These are phyloP conservation scores for Volvox reticuliferus DNA, from an alignment of 139 green algal genomes.

Conservation along the genomic window DNA sequence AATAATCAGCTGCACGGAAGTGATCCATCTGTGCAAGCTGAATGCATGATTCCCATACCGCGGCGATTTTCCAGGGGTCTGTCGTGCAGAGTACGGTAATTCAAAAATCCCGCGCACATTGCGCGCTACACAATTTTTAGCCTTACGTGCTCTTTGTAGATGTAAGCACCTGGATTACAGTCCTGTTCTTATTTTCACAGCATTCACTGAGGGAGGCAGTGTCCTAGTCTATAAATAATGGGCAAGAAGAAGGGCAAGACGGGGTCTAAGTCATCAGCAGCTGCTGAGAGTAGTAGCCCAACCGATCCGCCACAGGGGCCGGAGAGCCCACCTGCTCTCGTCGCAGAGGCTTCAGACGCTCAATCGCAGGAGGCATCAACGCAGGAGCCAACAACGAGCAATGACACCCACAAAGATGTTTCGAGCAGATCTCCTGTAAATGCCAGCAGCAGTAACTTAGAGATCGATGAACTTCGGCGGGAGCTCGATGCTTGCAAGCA, in stretches of 20 bases:
- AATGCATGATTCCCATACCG: too few species aligned
- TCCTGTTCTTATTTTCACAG: too few species aligned
- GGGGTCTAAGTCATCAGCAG: neutral
- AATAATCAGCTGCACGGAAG: too few species aligned
- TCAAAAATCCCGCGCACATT: neutral
- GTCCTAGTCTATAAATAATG: neutral
- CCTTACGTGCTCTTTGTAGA: too few species aligned
- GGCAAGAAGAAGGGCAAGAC: constrained; percentile 50
- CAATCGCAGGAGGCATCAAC: neutral
- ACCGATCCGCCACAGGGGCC: neutral
- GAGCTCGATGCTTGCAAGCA: neutral
- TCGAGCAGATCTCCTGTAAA: neutral
- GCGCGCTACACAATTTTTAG: too few species aligned
- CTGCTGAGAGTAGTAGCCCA: neutral
- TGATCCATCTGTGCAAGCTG: too few species aligned
- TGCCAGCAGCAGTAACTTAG: neutral
- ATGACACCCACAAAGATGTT: neutral
- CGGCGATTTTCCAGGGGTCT: too few species aligned
- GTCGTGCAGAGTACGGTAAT: neutral
- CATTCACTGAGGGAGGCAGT: too few species aligned
- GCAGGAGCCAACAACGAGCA: neutral
- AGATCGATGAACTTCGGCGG: neutral
- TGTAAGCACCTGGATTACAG: too few species aligned
- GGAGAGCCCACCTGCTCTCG: neutral
- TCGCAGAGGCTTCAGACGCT: neutral